Evolutionary conservation across 179 eudicot genomes (phyloP), one percentile per base, ranked within the genome.

Genomic region (Dionaea muscipula): DNA sequence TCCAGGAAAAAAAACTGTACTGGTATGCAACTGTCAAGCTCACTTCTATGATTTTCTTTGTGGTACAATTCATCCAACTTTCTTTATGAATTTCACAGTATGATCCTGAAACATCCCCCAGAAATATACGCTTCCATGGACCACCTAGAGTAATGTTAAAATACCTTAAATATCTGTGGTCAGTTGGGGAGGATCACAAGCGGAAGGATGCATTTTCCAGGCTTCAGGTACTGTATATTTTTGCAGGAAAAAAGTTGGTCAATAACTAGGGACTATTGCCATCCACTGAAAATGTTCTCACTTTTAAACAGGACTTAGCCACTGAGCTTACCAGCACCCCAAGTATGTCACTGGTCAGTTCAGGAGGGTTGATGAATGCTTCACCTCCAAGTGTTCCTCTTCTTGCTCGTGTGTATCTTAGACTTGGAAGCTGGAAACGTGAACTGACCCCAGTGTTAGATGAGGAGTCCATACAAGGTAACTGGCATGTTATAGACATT

Each of bases 71-170:
- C 25, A 1, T 46, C 23, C 10, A 31, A 31, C 10, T 31, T 31
- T 4, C 10, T 53, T 51, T 58, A 46, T 60, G 35, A 7, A 26
- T 63, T 59, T 17, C 75, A 48, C 73, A 91, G 98, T 91, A 82
- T 66, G 96, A 93, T 64, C 99, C 96, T 59, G 94, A 93, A 68
- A 72, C 82, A 61, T 75, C 78, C 52, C 74, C 94, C 49, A 80
- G 80, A 71, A 85, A 62, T 60, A 71, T 72, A 50, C 72, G 72
- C 38, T 85, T 73, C 58, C 81, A 73, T 71, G 99, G 89, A 46
- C 84, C 94, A 51, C 96, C 96, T 57, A 85, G 82, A 69, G 99
- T 88, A 59, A 84, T 93, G 76, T 77, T 82, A 55, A 96, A 83
- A 31, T 91, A 91, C 62, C 69, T 91, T 61, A 84, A 88, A 62